Conservation (phyloP, 345 rosid genomes). For the Lepidium africanum region DNA sequence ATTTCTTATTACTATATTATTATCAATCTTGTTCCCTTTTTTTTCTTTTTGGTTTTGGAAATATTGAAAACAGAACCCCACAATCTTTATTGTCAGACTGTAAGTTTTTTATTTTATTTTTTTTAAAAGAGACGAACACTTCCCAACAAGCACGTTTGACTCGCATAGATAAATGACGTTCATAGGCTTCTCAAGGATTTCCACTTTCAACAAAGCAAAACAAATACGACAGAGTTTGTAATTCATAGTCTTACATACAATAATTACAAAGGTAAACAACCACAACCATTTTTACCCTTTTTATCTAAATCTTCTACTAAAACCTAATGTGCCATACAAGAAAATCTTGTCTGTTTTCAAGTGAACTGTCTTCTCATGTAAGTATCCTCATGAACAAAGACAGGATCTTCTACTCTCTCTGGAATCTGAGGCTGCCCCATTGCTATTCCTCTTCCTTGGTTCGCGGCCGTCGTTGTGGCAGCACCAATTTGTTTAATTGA, state of each 20-base stretch:
- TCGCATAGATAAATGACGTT: neutral
- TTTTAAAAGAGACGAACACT: neutral
- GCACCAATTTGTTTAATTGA: conserved; percentile 31
- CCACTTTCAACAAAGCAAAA: conserved; percentile 1
- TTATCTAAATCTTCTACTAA: neutral
- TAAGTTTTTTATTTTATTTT: too few species aligned
- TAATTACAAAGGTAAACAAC: neutral
- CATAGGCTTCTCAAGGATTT: neutral
- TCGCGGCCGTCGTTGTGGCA: conserved; percentile 21
- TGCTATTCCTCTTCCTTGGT: conserved; percentile 45
- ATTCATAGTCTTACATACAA: neutral
- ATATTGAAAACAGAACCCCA: too few species aligned
- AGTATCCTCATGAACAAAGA: conserved; percentile 74
- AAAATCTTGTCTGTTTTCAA: conserved; percentile 17
- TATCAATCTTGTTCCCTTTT: too few species aligned
- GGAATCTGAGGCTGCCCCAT: conserved; percentile 78
- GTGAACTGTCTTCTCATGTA: conserved; percentile 65
- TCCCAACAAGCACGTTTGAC: neutral
- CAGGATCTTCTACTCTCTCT: conserved; percentile 49
- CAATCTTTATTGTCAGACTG: too few species aligned
- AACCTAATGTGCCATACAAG: conserved; percentile 5
- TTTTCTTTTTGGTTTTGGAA: too few species aligned
- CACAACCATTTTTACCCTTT: neutral
- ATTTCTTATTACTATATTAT: too few species aligned
- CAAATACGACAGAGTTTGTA: neutral